phyloP scores from a whole-genome alignment of 2,329 filamentous ascomycete species.

The Truncatella angustata region DNA sequence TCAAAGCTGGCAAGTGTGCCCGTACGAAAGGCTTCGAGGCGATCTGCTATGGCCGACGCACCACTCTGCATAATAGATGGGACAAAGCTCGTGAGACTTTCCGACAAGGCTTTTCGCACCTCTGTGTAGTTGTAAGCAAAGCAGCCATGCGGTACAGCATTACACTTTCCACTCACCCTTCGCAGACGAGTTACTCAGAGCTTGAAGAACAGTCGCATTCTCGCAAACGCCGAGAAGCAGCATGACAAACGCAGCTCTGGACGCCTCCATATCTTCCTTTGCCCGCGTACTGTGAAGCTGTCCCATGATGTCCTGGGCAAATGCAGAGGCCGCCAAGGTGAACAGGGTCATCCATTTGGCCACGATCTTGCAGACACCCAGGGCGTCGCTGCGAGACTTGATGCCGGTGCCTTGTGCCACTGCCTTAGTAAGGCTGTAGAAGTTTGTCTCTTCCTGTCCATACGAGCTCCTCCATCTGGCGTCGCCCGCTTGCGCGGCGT shows the following conservation, averaged over 20 bases:
- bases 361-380: slow-evolving; percentile 48
- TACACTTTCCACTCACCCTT: slow-evolving; percentile 41
- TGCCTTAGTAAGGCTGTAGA: slow-evolving; percentile 88
- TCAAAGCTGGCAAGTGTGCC: slow-evolving; percentile 56
- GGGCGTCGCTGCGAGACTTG: slow-evolving; percentile 42
- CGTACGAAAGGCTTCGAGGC: slow-evolving; percentile 57
- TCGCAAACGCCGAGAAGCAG: slow-evolving; percentile 62
- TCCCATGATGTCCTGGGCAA: slow-evolving; percentile 46
- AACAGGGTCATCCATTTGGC: slow-evolving; percentile 61
- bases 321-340: slow-evolving; percentile 47
- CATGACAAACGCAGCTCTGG: slow-evolving; percentile 63
- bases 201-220: slow-evolving; percentile 52
- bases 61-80: slow-evolving; percentile 53
- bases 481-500: slow-evolving; percentile 17
- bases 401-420: slow-evolving; percentile 61
- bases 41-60: slow-evolving; percentile 50
- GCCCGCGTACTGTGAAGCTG: slow-evolving; percentile 41
- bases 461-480: slow-evolving; percentile 56
- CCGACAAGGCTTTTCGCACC: slow-evolving; percentile 46
- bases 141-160: not conserved
- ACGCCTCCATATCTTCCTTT: slow-evolving; percentile 57
- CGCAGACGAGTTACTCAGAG: slow-evolving; percentile 50
- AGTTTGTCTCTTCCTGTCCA: slow-evolving; percentile 80
- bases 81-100: slow-evolving; percentile 53
- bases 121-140: slow-evolving; percentile 28